phyloP scores from a whole-genome alignment of 2,329 filamentous ascomycete species.

The Phialemoniopsis sp. region DNA sequence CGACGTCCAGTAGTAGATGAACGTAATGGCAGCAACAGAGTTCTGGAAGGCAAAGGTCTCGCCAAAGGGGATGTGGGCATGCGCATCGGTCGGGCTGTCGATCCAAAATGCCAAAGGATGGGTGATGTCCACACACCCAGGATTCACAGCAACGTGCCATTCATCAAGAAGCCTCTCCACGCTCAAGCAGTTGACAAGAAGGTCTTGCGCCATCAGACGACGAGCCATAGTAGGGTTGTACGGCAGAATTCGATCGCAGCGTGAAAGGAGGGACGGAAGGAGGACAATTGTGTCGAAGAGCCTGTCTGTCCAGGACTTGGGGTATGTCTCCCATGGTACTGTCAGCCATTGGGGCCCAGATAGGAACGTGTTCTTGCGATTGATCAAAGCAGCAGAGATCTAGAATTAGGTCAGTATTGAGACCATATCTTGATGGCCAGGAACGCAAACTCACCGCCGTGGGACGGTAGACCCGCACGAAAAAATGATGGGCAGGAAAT shows the following conservation, averaged over 20 bases:
- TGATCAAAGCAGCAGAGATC: conserved; percentile 44
- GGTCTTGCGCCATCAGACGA: conserved; percentile 39
- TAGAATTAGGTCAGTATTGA: conserved; percentile 15
- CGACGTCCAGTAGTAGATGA: conserved; percentile 51
- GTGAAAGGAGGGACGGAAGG: conserved; percentile 41
- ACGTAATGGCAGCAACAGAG: conserved; percentile 36
- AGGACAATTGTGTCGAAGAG: conserved; percentile 47
- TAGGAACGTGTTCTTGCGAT: conserved; percentile 46
- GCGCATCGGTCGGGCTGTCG: conserved; percentile 20
- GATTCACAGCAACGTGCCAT: conserved; percentile 35
- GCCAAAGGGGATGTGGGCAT: conserved; percentile 35
- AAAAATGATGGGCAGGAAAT: conserved; percentile 56
- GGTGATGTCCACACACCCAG: conserved; percentile 2
- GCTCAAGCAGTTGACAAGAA: conserved; percentile 41
- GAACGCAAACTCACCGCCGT: conserved; percentile 37
- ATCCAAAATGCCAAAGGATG: conserved; percentile 33
- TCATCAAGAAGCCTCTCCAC: conserved; percentile 42
- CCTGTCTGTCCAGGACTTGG: conserved; percentile 44
- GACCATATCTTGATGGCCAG: not conserved
- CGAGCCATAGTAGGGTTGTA: conserved; percentile 34
- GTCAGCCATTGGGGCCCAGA: conserved; percentile 45
- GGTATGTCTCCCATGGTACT: conserved; percentile 46
- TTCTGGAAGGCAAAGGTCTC: conserved; percentile 41
- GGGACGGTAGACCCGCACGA: conserved; percentile 49
- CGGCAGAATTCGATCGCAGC: conserved; percentile 35